phyloP scores from a whole-genome alignment of 345 rosid genomes.

The Turritis glabra region DNA sequence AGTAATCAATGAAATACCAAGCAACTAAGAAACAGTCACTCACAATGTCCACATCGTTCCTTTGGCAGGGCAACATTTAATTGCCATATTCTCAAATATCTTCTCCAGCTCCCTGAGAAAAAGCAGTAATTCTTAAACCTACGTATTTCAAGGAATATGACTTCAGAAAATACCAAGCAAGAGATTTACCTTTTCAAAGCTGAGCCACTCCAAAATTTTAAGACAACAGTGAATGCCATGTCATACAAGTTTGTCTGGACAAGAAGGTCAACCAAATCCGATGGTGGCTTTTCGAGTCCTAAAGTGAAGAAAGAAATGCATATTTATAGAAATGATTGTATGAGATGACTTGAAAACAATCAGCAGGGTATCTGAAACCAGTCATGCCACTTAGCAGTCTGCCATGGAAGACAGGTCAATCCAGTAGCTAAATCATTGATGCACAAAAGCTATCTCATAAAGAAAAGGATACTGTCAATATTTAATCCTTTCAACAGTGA shows the following conservation, averaged over 20 bases:
- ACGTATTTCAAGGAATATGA: slow-evolving; percentile 5
- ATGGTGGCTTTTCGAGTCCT: slow-evolving; percentile 57
- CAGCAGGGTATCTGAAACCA: slow-evolving; percentile 1
- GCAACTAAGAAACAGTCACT: slow-evolving; percentile 25
- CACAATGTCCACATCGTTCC: slow-evolving; percentile 41
- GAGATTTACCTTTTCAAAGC: slow-evolving; percentile 59
- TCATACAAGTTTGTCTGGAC: slow-evolving; percentile 74
- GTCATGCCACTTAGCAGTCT: slow-evolving; percentile 15
- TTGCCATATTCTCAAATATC: slow-evolving; percentile 70
- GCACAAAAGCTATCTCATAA: slow-evolving; percentile 8
- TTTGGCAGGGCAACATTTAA: slow-evolving; percentile 77
- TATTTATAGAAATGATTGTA: slow-evolving; percentile 4
- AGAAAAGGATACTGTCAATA: slow-evolving; percentile 17
- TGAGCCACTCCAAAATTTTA: slow-evolving; percentile 84
- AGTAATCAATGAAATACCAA: slow-evolving; percentile 18
- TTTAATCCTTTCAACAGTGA: slow-evolving; percentile 5
- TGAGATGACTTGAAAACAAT: slow-evolving; percentile 6
- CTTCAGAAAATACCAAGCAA: slow-evolving; percentile 25
- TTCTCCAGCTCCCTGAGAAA: slow-evolving; percentile 79
- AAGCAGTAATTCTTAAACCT: slow-evolving; percentile 20
- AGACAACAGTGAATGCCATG: slow-evolving; percentile 77
- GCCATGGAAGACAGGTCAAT: not conserved
- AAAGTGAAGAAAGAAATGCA: slow-evolving; percentile 32
- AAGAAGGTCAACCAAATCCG: slow-evolving; percentile 78
- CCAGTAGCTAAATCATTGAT: slow-evolving; percentile 18